A percentile compares a stretch with the other conserved stretches of the same genome.
These are phyloP conservation scores for Pinus albicaulis DNA, from an alignment of 75 land plant genomes.

Conservation along the genomic window DNA sequence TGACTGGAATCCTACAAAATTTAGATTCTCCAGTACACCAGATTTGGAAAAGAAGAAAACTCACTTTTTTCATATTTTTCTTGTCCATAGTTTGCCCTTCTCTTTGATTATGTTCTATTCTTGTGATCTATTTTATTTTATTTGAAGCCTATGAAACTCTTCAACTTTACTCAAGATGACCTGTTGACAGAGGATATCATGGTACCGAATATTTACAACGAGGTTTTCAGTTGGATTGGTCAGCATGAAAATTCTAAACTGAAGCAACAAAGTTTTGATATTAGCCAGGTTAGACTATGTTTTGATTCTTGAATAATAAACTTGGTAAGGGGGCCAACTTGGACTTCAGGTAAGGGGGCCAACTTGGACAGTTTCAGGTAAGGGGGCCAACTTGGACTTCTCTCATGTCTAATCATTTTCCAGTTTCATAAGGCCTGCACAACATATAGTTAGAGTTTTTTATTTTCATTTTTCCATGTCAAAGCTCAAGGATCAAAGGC, in stretches of 20 bases:
- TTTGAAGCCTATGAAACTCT: background rate
- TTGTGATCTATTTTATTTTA: background rate
- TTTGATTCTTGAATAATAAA: background rate
- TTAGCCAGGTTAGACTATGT: constrained; percentile 25
- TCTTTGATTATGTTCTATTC: too few relatives aligned
- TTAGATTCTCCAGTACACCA: background rate
- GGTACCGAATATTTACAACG: constrained; percentile 75
- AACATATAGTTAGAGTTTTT: too few relatives aligned
- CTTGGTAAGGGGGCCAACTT: too few relatives aligned
- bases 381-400: background rate
- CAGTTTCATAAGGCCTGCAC: too few relatives aligned
- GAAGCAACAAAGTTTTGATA: constrained; percentile 75
- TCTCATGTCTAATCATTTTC: too few relatives aligned
- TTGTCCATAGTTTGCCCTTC: background rate
- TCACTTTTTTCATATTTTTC: constrained; percentile 2
- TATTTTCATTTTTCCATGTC: too few relatives aligned
- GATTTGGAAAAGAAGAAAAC: background rate
- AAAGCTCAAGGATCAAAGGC: background rate
- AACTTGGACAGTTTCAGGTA: constrained; percentile 9
- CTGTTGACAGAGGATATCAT: constrained; percentile 28
- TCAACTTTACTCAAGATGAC: constrained; percentile 7
- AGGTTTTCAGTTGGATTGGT: constrained; percentile 90
- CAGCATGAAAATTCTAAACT: constrained; percentile 69
- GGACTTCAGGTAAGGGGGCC: too few relatives aligned
- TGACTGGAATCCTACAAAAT: background rate